phyloP scores from a whole-genome alignment of 1,139 yeast genomes.

The Geotrichum klebahnii region DNA sequence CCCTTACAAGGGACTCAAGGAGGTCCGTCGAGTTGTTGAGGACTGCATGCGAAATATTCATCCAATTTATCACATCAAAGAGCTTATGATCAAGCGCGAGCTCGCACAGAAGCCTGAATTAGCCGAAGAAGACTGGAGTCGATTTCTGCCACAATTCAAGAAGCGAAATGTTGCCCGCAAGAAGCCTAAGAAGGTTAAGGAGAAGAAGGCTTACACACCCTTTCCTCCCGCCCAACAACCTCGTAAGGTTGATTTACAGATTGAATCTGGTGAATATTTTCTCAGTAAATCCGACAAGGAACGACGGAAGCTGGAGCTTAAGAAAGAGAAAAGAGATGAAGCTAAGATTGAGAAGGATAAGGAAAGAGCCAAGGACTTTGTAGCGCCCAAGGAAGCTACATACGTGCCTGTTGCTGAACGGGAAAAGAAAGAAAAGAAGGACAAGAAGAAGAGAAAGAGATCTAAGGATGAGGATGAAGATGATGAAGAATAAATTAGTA shows the following conservation, averaged over 20 bases:
- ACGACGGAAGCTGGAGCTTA: conserved; percentile 65
- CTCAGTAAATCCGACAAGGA: conserved; percentile 80
- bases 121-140: conserved; percentile 94
- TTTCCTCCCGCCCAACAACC: conserved; percentile 98
- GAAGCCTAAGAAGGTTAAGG: conserved; percentile 67
- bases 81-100: conserved; percentile 94
- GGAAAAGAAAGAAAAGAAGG: conserved; percentile 30
- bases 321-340: conserved; percentile 72
- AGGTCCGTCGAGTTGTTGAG: conserved; percentile 88
- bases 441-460: conserved; percentile 33
- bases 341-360: conserved; percentile 60
- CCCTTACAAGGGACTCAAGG: conserved; percentile 87
- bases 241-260: conserved; percentile 93
- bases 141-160: conserved; percentile 95
- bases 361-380: conserved; percentile 73
- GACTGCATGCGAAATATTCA: conserved; percentile 96
- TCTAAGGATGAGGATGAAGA: conserved; percentile 24
- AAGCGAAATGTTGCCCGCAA: conserved; percentile 93
- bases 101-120: conserved; percentile 90
- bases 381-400: conserved; percentile 77
- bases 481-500: conserved; percentile 12
- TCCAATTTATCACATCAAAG: conserved; percentile 95
- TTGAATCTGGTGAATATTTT: conserved; percentile 98
- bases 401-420: conserved; percentile 36
- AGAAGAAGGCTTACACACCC: conserved; percentile 91